phyloP scores from a whole-genome alignment of 2,329 filamentous ascomycete genomes.

The Xylariaceae sp. region DNA sequence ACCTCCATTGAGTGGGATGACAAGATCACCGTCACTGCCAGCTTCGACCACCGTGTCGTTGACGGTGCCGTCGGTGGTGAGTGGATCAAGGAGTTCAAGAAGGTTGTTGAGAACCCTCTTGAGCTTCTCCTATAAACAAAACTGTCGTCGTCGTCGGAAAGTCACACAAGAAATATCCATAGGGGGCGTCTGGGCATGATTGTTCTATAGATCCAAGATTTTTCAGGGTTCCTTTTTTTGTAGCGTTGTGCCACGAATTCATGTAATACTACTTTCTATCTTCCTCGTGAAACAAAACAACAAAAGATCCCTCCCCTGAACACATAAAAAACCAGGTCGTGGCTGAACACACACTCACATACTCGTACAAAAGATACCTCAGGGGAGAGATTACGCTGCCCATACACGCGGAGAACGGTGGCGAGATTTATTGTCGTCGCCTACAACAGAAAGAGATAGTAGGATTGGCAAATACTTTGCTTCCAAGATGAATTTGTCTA shows the following conservation, averaged over 20 bases:
- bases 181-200: conserved; percentile 30
- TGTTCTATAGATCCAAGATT: conserved; percentile 30
- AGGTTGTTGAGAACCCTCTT: conserved; percentile 93
- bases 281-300: neutral
- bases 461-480: neutral
- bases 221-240: conserved; percentile 22
- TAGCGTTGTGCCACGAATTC: conserved; percentile 30
- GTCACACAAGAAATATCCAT: conserved; percentile 11
- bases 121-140: conserved; percentile 75
- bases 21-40: conserved; percentile 89
- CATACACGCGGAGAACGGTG: neutral
- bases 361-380: neutral
- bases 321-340: neutral
- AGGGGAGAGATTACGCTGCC: neutral
- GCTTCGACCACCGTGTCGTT: conserved; percentile 98
- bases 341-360: neutral
- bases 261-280: conserved; percentile 21
- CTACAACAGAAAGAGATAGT: neutral
- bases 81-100: conserved; percentile 96
- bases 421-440: neutral
- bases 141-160: neutral
- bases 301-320: neutral
- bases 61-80: conserved; percentile 95
- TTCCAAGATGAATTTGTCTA: neutral
- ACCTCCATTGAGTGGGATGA: conserved; percentile 86